These are phyloP conservation scores for Hyaloscypha hepaticicola DNA, from an alignment of 495 filamentous ascomycete species.

Conservation along the genomic window DNA sequence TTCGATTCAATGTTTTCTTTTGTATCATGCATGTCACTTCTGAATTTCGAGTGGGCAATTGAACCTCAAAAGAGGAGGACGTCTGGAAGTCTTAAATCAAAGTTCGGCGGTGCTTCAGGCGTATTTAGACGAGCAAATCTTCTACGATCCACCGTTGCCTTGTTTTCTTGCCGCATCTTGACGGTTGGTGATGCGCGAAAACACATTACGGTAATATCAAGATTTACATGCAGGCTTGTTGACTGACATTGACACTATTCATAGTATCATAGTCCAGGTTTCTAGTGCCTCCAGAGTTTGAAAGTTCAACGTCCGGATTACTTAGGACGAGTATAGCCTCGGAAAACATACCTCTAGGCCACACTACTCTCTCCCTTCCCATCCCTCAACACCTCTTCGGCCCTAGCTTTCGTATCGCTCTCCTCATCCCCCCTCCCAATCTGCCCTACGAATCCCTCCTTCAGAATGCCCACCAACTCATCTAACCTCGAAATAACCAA, in stretches of 20 bases:
- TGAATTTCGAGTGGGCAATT: slow-evolving; percentile 7
- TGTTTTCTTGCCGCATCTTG: too few species aligned
- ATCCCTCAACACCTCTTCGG: slow-evolving; percentile 20
- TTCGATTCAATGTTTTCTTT: slow-evolving; percentile 2
- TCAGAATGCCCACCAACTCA: slow-evolving; percentile 68
- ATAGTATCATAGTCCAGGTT: too few species aligned
- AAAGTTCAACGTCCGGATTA: neutral
- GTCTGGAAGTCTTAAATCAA: slow-evolving; percentile 14
- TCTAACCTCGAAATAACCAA: slow-evolving; percentile 63
- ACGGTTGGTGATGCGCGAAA: too few species aligned
- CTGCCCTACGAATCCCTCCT: slow-evolving; percentile 59
- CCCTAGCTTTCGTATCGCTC: slow-evolving; percentile 24
- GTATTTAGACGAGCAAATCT: slow-evolving; percentile 9
- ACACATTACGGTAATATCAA: too few species aligned
- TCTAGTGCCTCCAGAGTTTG: too few species aligned
- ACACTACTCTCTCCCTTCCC: slow-evolving; percentile 20
- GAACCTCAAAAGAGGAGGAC: slow-evolving; percentile 6
- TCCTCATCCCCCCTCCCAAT: slow-evolving; percentile 26
- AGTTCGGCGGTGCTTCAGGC: slow-evolving; percentile 23
- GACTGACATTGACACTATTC: slow-evolving; percentile 1
- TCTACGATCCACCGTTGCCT: too few species aligned
- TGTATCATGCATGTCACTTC: slow-evolving; percentile 15
- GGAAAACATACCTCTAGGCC: neutral
- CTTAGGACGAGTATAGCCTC: neutral
- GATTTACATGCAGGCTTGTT: neutral